Evolutionary conservation across 345 rosid genomes (phyloP).

Genomic region (Syzygium jambos): DNA sequence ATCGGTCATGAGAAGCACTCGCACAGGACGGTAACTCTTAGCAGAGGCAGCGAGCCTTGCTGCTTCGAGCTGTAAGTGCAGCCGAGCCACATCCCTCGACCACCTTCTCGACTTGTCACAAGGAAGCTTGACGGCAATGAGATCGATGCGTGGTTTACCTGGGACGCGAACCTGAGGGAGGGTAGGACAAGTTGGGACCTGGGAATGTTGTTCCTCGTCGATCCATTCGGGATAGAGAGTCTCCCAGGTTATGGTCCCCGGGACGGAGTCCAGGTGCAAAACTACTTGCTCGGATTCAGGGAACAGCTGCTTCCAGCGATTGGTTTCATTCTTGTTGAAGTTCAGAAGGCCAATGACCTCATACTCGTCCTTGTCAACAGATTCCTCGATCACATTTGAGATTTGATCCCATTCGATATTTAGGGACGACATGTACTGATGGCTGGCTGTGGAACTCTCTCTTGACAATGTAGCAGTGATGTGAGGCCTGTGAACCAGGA

Average conservation of each 20-base stretch:
- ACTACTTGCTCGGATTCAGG: slow-evolving; percentile 51
- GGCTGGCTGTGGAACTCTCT: not conserved
- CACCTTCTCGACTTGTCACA: not conserved
- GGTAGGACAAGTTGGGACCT: slow-evolving; percentile 1
- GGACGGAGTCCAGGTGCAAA: slow-evolving; percentile 36
- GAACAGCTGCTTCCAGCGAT: slow-evolving; percentile 39
- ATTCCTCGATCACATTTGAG: not conserved
- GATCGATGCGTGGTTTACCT: not conserved
- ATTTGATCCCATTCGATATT: slow-evolving; percentile 1
- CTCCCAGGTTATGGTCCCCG: slow-evolving; percentile 59
- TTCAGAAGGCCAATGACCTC: slow-evolving; percentile 50
- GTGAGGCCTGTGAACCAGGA: not conserved
- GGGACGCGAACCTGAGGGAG: not conserved
- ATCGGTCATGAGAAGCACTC: slow-evolving; percentile 1
- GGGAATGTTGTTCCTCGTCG: slow-evolving; percentile 51
- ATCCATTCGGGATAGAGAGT: slow-evolving; percentile 88
- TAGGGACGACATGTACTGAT: not conserved
- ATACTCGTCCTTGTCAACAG: not conserved
- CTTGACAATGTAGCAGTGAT: not conserved
- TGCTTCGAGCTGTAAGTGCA: slow-evolving; percentile 7
- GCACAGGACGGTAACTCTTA: not conserved
- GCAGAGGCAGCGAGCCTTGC: slow-evolving; percentile 3
- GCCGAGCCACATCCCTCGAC: slow-evolving; percentile 1
- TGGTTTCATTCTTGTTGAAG: slow-evolving; percentile 51
- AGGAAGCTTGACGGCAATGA: slow-evolving; percentile 1